These are phyloP conservation scores for Simplicillium aogashimaense DNA, from an alignment of 2,329 filamentous ascomycete species.

Conservation along the genomic window DNA sequence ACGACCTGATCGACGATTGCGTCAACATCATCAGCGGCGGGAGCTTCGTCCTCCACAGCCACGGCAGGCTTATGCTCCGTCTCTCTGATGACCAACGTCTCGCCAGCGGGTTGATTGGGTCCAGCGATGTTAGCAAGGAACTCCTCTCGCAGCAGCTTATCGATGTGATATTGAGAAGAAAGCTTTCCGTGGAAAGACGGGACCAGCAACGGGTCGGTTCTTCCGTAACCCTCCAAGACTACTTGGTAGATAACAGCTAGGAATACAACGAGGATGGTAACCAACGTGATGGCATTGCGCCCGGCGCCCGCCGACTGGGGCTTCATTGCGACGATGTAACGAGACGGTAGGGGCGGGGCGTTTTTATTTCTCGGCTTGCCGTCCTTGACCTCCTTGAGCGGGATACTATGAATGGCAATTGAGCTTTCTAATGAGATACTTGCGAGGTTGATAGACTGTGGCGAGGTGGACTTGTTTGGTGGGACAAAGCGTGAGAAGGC, in stretches of 20 bases:
- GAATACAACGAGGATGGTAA: constrained; percentile 47
- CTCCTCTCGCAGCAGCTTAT: constrained; percentile 17
- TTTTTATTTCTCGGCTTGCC: constrained; percentile 23
- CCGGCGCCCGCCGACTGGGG: constrained; percentile 39
- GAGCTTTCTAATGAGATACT: constrained; percentile 75
- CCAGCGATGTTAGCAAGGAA: constrained; percentile 27
- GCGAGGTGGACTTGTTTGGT: constrained; percentile 32
- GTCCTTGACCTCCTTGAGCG: constrained; percentile 42
- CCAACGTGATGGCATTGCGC: constrained; percentile 38
- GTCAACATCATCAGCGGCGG: constrained; percentile 3
- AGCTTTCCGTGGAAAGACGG: constrained; percentile 1
- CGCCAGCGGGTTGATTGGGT: constrained; percentile 20
- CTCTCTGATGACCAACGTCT: constrained; percentile 28
- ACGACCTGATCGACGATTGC: neutral
- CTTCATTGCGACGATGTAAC: constrained; percentile 59
- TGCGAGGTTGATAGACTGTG: constrained; percentile 56
- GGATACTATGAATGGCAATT: constrained; percentile 69
- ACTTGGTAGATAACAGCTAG: constrained; percentile 54
- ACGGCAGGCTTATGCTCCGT: constrained; percentile 6
- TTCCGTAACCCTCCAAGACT: constrained; percentile 53
- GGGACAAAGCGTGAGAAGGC: constrained; percentile 48
- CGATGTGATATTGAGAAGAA: constrained; percentile 12
- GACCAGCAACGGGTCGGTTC: constrained; percentile 23
- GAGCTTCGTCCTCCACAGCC: constrained; percentile 8
- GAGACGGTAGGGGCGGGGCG: constrained; percentile 38